Base-by-base conservation (phyloP, 768 basidiomycete genomes). In the Amanita jacksonii region DNA sequence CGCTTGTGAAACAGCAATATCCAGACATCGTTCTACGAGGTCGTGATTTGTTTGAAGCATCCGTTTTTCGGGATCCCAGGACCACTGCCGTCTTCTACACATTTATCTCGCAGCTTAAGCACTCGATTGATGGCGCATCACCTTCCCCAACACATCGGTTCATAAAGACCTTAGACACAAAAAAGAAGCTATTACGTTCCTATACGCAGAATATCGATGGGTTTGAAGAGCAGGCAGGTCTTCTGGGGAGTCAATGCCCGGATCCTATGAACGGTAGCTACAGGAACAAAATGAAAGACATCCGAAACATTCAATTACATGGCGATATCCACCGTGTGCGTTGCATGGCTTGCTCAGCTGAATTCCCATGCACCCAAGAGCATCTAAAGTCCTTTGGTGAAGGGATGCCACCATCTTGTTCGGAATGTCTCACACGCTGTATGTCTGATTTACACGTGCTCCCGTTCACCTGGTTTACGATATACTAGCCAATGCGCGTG, bases 141-240 rank as follows among this genome's bases (percentile, higher is more conserved):
- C 92, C 92, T 1, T 79, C 90, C 0, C 73, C 79, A 1, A 96
- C 96, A 1, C 96, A 99, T 59, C 72, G 69, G 41, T 96, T 99
- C 61, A 79, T 99, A 47, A 80, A 82, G 54, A 78, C 76, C 3
- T 74, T 98, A 1, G 86, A 96, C 51, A 61, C 73, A 12, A 91
- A 88, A 61, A 81, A 81, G 39, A 92, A 85, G 62, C 65, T 99
- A 8, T 58, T 94, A 19, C 77, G 96, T 47, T 86, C 83, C 9
- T 99, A 97, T 61, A 97, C 96, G 1, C 96, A 99, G 64, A 99
- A 99, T 59, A 93, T n/a, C n/a, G n/a, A n/a, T n/a, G 94, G 91
- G 8, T 65, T 99, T 9, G 96, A 99, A 57, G 83, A 80, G 53
- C 70, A 72, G 43, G 77, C 77, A 0, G 93, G 93, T 1, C 69